Evolutionary conservation across 768 basidiomycete genomes (phyloP), one percentile per base, ranked within the genome.

Genomic region (Macrolepiota fuliginosa): DNA sequence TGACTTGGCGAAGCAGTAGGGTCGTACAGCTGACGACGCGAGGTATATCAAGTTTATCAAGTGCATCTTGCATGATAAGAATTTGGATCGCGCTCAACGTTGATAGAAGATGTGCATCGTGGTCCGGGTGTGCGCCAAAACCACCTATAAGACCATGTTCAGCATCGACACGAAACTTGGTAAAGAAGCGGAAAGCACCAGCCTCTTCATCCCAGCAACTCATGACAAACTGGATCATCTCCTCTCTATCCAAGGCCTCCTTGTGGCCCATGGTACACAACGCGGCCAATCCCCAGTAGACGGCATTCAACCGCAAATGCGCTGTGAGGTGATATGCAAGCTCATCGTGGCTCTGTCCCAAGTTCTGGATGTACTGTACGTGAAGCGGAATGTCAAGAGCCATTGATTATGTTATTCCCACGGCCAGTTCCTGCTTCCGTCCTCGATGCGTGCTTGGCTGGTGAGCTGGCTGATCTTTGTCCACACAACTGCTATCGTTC

Each of bases 231-330:
- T 81, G 81, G 32, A 98, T 83, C 83, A 92, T 92, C 64, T 93
- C 94, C 25, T 93, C 86, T 42, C 88, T 77, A 66, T 91, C 83
- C 55, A 99, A 77, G 0, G 93, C 93, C 53, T 95, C 90, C 58
- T 85, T 77, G 49, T 82, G 83, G 1, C 82, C 84, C 88, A 98
- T 91, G 50, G 94, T 79, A 39, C 83, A 90, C 2, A 96, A 77
- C 0, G 97, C 94, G 0, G 91, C 94, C 42, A 95, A 78, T 7
- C 94, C 97, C 97, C 97, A 99, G 73, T 97, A 99, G 7, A 98
- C 80, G 1, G 95, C 96, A 72, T 98, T 98, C 74, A 99, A 79
- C 6, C 96, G 91, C 6, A 98, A 83, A 73, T 99, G 97, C 12
- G 94, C 81, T 0, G 96, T 96, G 19, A 96, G 80, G 72, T 96